Percentiles rank a stretch among this genome's conserved stretches.
Conservation (phyloP, 1,284 basidiomycete species). For the Sanghuangporus weigelae region DNA sequence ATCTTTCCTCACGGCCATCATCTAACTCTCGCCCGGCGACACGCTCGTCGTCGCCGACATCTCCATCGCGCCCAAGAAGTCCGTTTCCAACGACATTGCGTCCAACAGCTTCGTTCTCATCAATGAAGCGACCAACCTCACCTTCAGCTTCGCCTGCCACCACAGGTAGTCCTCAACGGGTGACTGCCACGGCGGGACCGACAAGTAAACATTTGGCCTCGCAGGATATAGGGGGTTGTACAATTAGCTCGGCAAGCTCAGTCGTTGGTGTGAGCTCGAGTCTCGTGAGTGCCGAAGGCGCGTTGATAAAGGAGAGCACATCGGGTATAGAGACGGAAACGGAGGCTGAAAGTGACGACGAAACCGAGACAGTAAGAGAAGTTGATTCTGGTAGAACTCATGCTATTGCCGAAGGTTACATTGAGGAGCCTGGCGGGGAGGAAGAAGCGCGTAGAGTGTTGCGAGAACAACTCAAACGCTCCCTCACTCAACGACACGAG, state of each 20-base stretch:
- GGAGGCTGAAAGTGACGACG: constrained; percentile 47
- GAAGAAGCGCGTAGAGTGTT: constrained; percentile 59
- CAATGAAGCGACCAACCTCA: background rate
- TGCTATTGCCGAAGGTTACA: constrained; percentile 38
- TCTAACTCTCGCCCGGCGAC: constrained; percentile 4
- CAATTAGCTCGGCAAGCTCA: constrained; percentile 36
- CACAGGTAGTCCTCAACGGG: constrained; percentile 1
- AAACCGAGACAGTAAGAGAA: constrained; percentile 46
- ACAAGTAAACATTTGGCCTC: background rate
- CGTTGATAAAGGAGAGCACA: constrained; percentile 58
- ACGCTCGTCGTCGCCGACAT: constrained; percentile 3
- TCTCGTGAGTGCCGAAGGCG: constrained; percentile 44
- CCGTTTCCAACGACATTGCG: constrained; percentile 9
- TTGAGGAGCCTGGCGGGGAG: constrained; percentile 36
- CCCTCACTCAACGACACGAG: constrained; percentile 45
- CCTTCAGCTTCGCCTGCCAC: background rate
- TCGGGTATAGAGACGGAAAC: constrained; percentile 49
- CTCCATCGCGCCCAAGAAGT: background rate
- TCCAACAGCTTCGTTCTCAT: constrained; percentile 4
- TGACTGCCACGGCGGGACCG: constrained; percentile 8
- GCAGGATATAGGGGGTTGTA: background rate
- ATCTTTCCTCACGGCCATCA: background rate
- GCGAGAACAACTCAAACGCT: constrained; percentile 64
- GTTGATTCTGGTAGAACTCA: constrained; percentile 42
- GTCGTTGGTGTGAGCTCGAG: constrained; percentile 65